Evolutionary conservation across 345 rosid genomes (phyloP).

Genomic region (Angophora floribunda): DNA sequence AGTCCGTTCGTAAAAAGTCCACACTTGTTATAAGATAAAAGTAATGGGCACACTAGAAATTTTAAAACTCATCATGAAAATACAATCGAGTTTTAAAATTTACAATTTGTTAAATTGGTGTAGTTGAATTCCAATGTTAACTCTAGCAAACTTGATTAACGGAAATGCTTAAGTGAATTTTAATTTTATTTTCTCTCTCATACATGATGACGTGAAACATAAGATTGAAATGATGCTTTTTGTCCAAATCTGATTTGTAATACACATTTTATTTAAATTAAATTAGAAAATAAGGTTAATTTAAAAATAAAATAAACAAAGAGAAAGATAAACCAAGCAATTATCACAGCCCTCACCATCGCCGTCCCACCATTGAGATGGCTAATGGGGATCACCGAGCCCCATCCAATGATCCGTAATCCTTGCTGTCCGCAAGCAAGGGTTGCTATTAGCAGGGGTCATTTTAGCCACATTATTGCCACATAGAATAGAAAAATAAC

Average conservation of each 20-base stretch:
- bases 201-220: not conserved
- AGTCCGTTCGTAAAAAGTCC: not conserved
- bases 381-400: rapidly evolving
- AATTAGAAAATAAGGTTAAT: no score
- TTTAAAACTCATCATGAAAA: rapidly evolving
- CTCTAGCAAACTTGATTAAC: rapidly evolving
- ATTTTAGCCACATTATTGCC: not conserved
- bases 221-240: rapidly evolving
- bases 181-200: not conserved
- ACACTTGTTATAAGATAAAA: not conserved
- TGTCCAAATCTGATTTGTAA: not conserved
- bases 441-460: not conserved
- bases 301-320: no score
- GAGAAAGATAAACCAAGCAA: not conserved
- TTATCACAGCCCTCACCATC: rapidly evolving
- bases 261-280: no score
- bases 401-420: not conserved
- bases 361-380: rapidly evolving
- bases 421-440: rapidly evolving
- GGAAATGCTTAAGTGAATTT: not conserved
- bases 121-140: rapidly evolving
- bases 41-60: no score
- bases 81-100: no score
- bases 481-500: no score
- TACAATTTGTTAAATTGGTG: not conserved